Evolutionary conservation across 2,329 filamentous ascomycete species (phyloP).

Genomic region (Achaetomium macrosporum): DNA sequence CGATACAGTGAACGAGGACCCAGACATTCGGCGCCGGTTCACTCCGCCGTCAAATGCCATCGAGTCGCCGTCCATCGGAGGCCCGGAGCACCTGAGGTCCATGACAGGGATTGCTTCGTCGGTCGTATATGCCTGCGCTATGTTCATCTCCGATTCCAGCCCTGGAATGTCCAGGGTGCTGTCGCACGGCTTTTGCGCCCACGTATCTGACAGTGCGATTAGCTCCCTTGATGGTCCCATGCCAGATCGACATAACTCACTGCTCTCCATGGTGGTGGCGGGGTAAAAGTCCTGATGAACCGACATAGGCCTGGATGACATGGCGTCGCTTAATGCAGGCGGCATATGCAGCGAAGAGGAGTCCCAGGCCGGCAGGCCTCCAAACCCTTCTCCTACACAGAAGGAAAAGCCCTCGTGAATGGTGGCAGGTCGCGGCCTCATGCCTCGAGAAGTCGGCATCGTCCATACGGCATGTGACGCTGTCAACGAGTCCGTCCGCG

Average conservation of each 20-base stretch:
- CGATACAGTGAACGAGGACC: conserved; percentile 68
- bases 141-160: conserved; percentile 52
- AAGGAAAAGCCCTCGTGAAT: conserved; percentile 59
- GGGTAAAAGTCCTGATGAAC: conserved; percentile 55
- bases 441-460: conserved; percentile 46
- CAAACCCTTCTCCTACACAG: conserved; percentile 49
- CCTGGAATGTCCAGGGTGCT: conserved; percentile 50
- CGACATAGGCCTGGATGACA: conserved; percentile 49
- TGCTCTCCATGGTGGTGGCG: conserved; percentile 42
- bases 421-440: conserved; percentile 50
- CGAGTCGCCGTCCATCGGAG: conserved; percentile 45
- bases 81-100: conserved; percentile 49
- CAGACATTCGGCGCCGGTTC: conserved; percentile 59
- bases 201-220: conserved; percentile 33
- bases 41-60: conserved; percentile 47
- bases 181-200: conserved; percentile 53
- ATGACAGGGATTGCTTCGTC: conserved; percentile 59
- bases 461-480: conserved; percentile 48
- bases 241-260: conserved; percentile 34
- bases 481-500: conserved; percentile 43
- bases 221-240: conserved; percentile 12
- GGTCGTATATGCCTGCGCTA: conserved; percentile 57
- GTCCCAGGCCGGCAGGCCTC: conserved; percentile 52
- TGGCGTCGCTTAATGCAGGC: conserved; percentile 44
- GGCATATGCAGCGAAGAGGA: conserved; percentile 48